Percentiles rank a stretch among this genome's conserved stretches.
These are phyloP conservation scores for Yamadazyma songkhlaensis DNA, from an alignment of 1,139 yeast genomes.

Conservation along the genomic window DNA sequence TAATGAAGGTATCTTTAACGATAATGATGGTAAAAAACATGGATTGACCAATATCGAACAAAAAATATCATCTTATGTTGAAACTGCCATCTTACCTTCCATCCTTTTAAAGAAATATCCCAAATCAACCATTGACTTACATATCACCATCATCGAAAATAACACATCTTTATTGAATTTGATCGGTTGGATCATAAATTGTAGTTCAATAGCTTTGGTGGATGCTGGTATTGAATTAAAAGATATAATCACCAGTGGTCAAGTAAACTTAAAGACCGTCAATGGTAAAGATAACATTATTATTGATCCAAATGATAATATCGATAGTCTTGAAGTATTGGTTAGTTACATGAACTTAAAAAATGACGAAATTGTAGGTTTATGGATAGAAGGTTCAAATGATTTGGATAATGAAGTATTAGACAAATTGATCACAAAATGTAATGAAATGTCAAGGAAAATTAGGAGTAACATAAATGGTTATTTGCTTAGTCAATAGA, in stretches of 20 bases:
- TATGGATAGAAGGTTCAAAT: slow-evolving; percentile 50
- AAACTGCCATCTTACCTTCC: slow-evolving; percentile 57
- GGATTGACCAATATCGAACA: slow-evolving; percentile 50
- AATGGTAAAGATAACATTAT: slow-evolving; percentile 13
- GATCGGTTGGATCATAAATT: slow-evolving; percentile 48
- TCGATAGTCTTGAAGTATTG: slow-evolving; percentile 33
- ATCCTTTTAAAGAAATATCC: slow-evolving; percentile 76
- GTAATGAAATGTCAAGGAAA: slow-evolving; percentile 39
- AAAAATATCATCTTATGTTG: slow-evolving; percentile 51
- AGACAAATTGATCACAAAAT: slow-evolving; percentile 35
- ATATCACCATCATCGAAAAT: slow-evolving; percentile 56
- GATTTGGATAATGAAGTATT: slow-evolving; percentile 23
- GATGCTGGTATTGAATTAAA: slow-evolving; percentile 80
- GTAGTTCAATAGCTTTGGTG: slow-evolving; percentile 69
- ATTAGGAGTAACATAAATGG: slow-evolving; percentile 47
- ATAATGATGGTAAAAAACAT: slow-evolving; percentile 23
- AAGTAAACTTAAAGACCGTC: slow-evolving; percentile 23
- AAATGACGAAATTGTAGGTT: slow-evolving; percentile 52
- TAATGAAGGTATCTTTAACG: slow-evolving; percentile 24
- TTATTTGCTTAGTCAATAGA: slow-evolving; percentile 7
- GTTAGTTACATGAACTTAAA: slow-evolving; percentile 54
- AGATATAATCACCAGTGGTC: slow-evolving; percentile 77
- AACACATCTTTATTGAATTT: slow-evolving; percentile 39
- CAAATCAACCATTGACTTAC: slow-evolving; percentile 81
- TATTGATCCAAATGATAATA: slow-evolving; percentile 15